phyloP scores from a whole-genome alignment of 139 green algal genomes.

The Gonium pectorale region DNA sequence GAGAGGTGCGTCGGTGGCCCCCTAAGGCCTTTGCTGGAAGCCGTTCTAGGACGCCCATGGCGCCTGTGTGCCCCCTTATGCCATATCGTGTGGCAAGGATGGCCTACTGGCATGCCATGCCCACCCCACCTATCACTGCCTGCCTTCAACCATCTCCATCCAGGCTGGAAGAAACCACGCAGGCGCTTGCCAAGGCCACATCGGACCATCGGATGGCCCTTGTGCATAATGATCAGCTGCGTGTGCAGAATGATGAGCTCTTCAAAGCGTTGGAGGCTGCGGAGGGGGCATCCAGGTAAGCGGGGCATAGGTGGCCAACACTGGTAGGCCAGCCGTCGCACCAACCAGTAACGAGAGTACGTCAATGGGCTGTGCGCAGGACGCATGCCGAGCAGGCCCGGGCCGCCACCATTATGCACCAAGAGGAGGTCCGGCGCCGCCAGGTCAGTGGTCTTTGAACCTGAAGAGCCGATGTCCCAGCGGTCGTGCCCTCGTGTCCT shows the following conservation, averaged over 20 bases:
- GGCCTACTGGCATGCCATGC: too few species aligned
- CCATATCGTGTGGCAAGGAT: too few species aligned
- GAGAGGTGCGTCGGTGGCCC: conserved; percentile 36
- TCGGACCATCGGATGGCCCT: background rate
- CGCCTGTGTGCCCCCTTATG: too few species aligned
- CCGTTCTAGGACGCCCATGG: too few species aligned
- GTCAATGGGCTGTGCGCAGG: background rate
- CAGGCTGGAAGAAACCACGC: conserved; percentile 22
- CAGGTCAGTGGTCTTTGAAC: conserved; percentile 18
- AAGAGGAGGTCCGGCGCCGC: conserved; percentile 39
- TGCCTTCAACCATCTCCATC: too few species aligned
- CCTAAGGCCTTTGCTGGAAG: too few species aligned
- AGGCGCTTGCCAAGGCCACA: background rate
- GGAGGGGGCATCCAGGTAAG: conserved; percentile 27
- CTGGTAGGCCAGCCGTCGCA: too few species aligned
- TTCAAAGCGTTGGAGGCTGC: conserved; percentile 34
- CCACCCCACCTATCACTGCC: too few species aligned
- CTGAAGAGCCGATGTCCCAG: too few species aligned
- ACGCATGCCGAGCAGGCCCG: conserved; percentile 26
- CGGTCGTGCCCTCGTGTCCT: too few species aligned
- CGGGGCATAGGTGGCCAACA: too few species aligned
- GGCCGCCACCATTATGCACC: conserved; percentile 21
- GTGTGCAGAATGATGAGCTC: conserved; percentile 26
- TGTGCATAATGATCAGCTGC: conserved; percentile 23
- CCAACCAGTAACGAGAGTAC: too few species aligned